These are phyloP conservation scores for Fraxinus angustifolia DNA, from an alignment of 305 asterid species.

Conservation along the genomic window DNA sequence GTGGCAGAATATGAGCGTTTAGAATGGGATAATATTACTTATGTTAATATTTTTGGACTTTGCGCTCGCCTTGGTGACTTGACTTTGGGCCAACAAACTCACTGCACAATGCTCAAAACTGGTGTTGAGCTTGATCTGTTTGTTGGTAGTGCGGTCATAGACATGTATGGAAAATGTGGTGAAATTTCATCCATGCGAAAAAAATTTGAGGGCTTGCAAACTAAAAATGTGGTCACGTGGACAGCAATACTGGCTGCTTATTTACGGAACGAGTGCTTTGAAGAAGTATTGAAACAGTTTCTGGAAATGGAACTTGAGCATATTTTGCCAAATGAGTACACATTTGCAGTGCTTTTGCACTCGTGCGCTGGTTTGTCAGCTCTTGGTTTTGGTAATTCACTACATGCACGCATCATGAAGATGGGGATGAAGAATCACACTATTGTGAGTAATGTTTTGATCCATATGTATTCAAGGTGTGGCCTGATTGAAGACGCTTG, in stretches of 20 bases:
- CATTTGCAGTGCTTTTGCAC: conserved; percentile 60
- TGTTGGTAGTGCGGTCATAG: conserved; percentile 52
- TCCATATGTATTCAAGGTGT: conserved; percentile 65
- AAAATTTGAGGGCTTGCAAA: conserved; percentile 34
- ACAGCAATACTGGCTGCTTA: conserved; percentile 64
- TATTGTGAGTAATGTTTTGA: conserved; percentile 59
- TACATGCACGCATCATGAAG: conserved; percentile 61
- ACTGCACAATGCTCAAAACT: conserved; percentile 42
- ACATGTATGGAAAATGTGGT: conserved; percentile 83
- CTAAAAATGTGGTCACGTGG: conserved; percentile 67
- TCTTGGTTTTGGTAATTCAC: conserved; percentile 59
- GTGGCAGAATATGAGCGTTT: neutral
- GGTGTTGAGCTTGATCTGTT: conserved; percentile 47
- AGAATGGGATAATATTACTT: conserved; percentile 54
- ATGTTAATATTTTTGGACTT: conserved; percentile 49
- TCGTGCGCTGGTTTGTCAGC: conserved; percentile 70
- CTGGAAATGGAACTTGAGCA: conserved; percentile 44
- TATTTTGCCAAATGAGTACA: conserved; percentile 63
- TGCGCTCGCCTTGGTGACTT: conserved; percentile 55
- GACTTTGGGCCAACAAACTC: conserved; percentile 60
- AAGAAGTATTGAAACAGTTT: conserved; percentile 65
- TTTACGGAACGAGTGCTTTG: conserved; percentile 63
- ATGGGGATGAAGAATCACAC: conserved; percentile 45
- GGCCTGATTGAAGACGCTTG: conserved; percentile 59
- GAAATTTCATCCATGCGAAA: conserved; percentile 39